A percentile compares a stretch with the other conserved stretches of the same genome.
phyloP scores from a whole-genome alignment of 495 filamentous ascomycete genomes.

The Massariosphaeria phaeospora region DNA sequence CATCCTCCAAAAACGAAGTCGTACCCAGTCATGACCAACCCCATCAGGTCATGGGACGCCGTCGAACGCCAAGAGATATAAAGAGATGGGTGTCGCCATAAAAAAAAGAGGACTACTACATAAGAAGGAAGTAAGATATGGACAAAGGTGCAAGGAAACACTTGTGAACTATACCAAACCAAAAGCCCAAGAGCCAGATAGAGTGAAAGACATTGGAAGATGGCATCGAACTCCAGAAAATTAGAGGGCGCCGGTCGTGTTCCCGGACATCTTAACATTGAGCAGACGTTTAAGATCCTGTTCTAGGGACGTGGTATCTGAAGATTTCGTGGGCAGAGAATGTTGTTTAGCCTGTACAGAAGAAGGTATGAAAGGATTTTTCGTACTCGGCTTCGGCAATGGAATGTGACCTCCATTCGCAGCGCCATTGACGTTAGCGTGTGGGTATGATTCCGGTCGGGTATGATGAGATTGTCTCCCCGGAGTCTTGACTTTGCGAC shows the following conservation, averaged over 20 bases:
- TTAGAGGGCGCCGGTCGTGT: slow-evolving; percentile 13
- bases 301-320: slow-evolving; percentile 16
- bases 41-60: too few species aligned
- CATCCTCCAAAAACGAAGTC: too few species aligned
- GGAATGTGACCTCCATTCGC: background rate
- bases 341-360: slow-evolving; percentile 24
- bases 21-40: too few species aligned
- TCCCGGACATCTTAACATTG: slow-evolving; percentile 11
- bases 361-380: slow-evolving; percentile 21
- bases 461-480: slow-evolving; percentile 15
- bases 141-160: too few species aligned
- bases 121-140: too few species aligned
- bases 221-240: background rate
- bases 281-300: slow-evolving; percentile 25
- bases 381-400: background rate
- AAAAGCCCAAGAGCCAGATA: too few species aligned
- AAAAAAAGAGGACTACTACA: too few species aligned
- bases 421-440: background rate
- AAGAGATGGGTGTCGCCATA: too few species aligned
- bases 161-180: too few species aligned
- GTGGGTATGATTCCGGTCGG: slow-evolving; percentile 12
- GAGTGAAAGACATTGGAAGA: background rate
- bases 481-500: background rate
- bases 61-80: too few species aligned
- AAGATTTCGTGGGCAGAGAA: slow-evolving; percentile 6